A percentile compares a stretch with the other conserved stretches of the same genome.
Evolutionary conservation across 768 basidiomycete genomes (phyloP).

Genomic region (Epithele typhae): DNA sequence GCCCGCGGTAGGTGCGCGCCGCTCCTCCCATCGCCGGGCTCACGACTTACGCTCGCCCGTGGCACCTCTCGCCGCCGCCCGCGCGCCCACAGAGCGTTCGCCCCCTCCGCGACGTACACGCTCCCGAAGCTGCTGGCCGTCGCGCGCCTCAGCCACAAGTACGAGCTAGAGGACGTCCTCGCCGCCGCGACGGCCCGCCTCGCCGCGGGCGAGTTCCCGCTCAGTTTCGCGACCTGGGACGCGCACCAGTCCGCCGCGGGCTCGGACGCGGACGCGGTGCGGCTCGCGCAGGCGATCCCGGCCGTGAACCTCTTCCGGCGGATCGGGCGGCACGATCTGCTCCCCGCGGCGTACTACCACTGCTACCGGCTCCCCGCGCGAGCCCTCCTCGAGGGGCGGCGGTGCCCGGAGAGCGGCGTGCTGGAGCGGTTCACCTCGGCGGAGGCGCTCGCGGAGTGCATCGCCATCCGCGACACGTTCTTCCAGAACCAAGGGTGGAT

Average conservation of each 20-base stretch:
- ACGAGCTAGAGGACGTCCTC: background rate
- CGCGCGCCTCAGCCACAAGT: conserved; percentile 10
- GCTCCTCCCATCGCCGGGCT: no score
- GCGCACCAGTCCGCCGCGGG: no score
- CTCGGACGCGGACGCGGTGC: no score
- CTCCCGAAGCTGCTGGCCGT: background rate
- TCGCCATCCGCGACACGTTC: no score
- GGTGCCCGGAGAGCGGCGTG: no score
- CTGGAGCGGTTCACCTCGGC: no score
- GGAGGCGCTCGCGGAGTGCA: no score
- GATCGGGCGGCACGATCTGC: background rate
- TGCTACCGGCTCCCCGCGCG: no score
- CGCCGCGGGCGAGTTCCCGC: background rate
- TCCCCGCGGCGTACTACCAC: conserved; percentile 1
- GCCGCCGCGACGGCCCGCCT: background rate
- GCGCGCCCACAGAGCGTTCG: no score
- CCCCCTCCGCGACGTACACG: background rate
- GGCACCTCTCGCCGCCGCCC: no score
- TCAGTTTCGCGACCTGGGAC: background rate
- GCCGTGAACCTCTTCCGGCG: conserved; percentile 1
- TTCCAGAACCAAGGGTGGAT: no score
- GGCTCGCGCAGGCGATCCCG: background rate
- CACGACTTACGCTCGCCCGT: background rate
- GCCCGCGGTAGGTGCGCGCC: background rate
- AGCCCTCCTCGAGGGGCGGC: no score